Evolutionary conservation across 257 asterid species (phyloP), one percentile per base, ranked within the genome.

Genomic region (Solanum paucissectum): DNA sequence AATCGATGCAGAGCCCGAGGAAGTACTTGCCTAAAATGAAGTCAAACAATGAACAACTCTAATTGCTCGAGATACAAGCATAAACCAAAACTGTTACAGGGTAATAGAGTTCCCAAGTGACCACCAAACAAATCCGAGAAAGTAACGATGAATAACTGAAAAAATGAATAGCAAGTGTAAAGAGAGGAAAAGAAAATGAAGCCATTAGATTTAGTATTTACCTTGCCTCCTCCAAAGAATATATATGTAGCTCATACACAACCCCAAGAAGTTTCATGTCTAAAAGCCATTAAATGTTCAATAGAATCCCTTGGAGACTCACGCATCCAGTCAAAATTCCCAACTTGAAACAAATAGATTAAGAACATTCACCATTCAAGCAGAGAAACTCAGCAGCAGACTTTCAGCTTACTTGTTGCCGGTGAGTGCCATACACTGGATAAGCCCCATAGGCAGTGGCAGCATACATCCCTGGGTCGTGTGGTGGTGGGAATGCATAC

Each of bases 41-140:
- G 99, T 97, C 92, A 95, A 94, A 90, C 98, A 97, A 91, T 97
- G 99, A 89, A 98, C 98, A 84, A 98, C 99, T 93, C 98, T 95
- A 87, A 97, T 94, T 14, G 99, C 96, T 85, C 98, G 93, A 69
- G 98, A 95, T 83, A 94, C 94, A 83, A 94, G 93, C 85, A 97
- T 49, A 49, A 49, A 60, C 98, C 98, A 89, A 95, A 97, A 55
- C 98, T 93, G 90, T 90, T 92, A 72, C 12, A 25, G 84, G 23
- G 21, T 40, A 76, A 76, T 76, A 76, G 60, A 76, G 37, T 76
- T 23, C 40, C 36, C 11, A 76, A 38, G 60, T 13, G 33, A 40
- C 36, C 33, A 44, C 84, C 84, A 76, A 40, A 12, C 7, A 76
- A 76, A 44, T 33, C 13, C 82, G 25, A 2, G 40, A 14, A 69